Base-by-base conservation (phyloP, 495 filamentous ascomycete genomes). In the Trichocladium uniseriatum region DNA sequence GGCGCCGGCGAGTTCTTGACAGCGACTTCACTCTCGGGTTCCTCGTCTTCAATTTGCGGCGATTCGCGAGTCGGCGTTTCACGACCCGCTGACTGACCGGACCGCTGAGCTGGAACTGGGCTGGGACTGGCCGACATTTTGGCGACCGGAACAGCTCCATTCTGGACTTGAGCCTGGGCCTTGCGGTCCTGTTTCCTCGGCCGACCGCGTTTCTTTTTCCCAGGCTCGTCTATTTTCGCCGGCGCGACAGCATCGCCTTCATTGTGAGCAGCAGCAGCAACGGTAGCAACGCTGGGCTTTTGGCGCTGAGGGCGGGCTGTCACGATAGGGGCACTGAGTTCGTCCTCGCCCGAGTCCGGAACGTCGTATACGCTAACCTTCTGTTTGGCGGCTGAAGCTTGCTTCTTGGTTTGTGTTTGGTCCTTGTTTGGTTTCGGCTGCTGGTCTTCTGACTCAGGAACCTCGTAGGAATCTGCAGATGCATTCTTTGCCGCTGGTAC, bases 321-420 rank as follows among this genome's bases (percentile, higher is more conserved):
- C 0, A 44, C 43, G 6, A 21, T 32, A 6, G 47, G 22, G 1
- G 45, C n/a, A n/a, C 6, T 44, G 22, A 64, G 29, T 38, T 72
- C 69, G 38, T 64, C 62, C 32, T 64, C 65, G 9, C 51, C 65
- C 2, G 69, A 70, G 45, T 72, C 68, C 0, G 64, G 69, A 5
- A 71, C 58, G 11, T 72, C 68, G 53, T 73, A 73, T 20, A 70
- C 39, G 21, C 54, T 66, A 10, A 22, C 45, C 11, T 35, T 40
- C 29, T 40, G 29, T 14, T 19, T 38, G n/a, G 6, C 32, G 27
- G 43, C n/a, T 19, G 29, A 11, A 6, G 34, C 40, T 24, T 55
- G 49, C 7, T 45, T 52, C 15, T 52, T 58, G 3, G 44, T 38
- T 16, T 21, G 46, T 3, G 31, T 35, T 38, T 47, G 20, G 51